These are phyloP conservation scores for Darksidea phi DNA, from an alignment of 495 filamentous ascomycete species.

Conservation along the genomic window DNA sequence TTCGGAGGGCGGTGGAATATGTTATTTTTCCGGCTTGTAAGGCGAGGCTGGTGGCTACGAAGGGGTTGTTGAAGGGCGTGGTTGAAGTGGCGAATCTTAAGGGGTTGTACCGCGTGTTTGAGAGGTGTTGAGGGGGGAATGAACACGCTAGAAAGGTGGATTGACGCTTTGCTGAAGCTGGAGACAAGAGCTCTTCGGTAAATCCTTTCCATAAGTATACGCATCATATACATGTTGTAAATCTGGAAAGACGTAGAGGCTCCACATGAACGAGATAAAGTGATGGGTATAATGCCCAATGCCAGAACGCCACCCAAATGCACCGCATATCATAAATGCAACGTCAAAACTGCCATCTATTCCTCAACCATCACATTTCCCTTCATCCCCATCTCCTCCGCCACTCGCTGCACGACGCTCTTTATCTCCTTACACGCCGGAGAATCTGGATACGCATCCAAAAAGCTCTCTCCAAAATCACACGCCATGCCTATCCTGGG, in stretches of 20 bases:
- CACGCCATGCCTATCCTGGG: conserved; percentile 93
- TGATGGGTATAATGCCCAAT: too few species aligned
- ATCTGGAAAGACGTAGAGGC: too few species aligned
- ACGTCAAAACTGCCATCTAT: not conserved
- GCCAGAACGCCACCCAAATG: too few species aligned
- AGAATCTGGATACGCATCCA: conserved; percentile 88
- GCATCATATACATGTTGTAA: too few species aligned
- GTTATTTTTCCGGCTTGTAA: conserved; percentile 81
- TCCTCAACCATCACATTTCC: conserved; percentile 6
- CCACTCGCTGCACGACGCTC: conserved; percentile 70
- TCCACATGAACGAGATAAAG: too few species aligned
- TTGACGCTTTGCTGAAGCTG: too few species aligned
- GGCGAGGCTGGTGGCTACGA: conserved; percentile 79
- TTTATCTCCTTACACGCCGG: conserved; percentile 78
- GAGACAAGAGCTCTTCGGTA: too few species aligned
- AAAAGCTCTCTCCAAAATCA: conserved; percentile 96
- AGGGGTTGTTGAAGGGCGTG: conserved; percentile 70
- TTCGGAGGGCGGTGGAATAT: conserved; percentile 64
- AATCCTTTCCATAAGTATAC: too few species aligned
- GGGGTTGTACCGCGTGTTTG: conserved; percentile 95
- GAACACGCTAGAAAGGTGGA: too few species aligned
- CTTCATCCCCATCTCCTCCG: conserved; percentile 56
- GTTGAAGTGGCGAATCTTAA: conserved; percentile 93
- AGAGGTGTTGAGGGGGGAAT: conserved; percentile 64
- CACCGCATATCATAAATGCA: not conserved